A percentile compares a stretch with the other conserved stretches of the same genome.
Conservation (phyloP, 139 green algal genomes). For the Diplosphaera chodatii region DNA sequence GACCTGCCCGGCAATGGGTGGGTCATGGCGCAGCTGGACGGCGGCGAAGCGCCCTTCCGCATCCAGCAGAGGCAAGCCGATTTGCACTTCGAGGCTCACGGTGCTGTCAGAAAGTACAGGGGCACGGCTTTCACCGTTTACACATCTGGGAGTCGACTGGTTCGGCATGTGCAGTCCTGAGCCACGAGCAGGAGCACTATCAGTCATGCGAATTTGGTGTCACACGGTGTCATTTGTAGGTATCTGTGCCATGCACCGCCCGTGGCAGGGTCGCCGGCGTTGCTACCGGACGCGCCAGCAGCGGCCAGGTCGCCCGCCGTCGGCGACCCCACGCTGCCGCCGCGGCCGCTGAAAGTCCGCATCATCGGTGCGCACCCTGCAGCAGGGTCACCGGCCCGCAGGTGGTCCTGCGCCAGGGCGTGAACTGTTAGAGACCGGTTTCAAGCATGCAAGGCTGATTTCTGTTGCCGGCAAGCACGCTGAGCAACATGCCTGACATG, state of each 20-base stretch:
- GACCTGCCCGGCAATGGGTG: slow-evolving; percentile 13
- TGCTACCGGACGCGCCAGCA: background rate
- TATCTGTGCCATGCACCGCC: background rate
- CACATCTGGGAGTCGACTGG: too few species aligned
- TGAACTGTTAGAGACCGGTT: too few species aligned
- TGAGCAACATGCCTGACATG: background rate
- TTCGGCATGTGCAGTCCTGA: too few species aligned
- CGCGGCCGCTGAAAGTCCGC: background rate
- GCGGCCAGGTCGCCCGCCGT: background rate
- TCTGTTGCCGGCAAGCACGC: background rate
- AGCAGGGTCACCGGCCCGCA: too few species aligned
- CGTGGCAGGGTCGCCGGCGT: too few species aligned
- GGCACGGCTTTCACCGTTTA: too few species aligned
- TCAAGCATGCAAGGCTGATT: too few species aligned
- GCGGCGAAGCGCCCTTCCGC: background rate
- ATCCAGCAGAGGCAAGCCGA: slow-evolving; percentile 9
- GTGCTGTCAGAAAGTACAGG: too few species aligned
- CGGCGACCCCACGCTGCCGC: background rate
- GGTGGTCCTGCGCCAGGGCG: too few species aligned
- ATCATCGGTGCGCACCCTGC: background rate
- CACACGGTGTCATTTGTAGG: background rate
- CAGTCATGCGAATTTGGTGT: too few species aligned
- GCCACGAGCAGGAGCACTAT: too few species aligned
- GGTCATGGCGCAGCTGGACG: slow-evolving; percentile 6
- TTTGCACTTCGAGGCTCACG: background rate